These are phyloP conservation scores for Rhodofomes roseus DNA, from an alignment of 1,284 basidiomycete species.

Conservation along the genomic window DNA sequence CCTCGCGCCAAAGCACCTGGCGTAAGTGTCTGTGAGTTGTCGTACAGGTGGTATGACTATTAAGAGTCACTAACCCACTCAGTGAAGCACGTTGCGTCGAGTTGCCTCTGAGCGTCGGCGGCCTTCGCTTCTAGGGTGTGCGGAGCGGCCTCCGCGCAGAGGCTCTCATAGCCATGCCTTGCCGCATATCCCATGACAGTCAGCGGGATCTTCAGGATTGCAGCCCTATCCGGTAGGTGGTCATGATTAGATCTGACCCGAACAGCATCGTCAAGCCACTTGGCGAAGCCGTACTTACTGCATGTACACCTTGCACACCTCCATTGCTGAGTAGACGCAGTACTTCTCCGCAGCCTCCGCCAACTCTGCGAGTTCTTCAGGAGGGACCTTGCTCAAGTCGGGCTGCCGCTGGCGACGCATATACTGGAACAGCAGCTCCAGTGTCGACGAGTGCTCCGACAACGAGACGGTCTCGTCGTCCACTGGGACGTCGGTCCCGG, in stretches of 20 bases:
- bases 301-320: slow-evolving; percentile 9
- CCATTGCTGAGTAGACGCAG: slow-evolving; percentile 8
- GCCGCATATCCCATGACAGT: slow-evolving; percentile 1
- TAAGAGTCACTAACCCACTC: not conserved
- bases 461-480: slow-evolving; percentile 19
- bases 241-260: not conserved
- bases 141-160: not conserved
- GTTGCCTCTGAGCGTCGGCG: not conserved
- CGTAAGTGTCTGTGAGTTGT: not conserved
- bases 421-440: slow-evolving; percentile 13
- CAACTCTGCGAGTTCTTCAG: not conserved
- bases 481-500: not conserved
- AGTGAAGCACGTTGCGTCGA: not conserved
- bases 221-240: not conserved
- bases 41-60: too few species aligned
- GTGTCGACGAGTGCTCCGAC: slow-evolving; percentile 18
- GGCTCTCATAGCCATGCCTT: not conserved
- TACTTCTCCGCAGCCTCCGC: slow-evolving; percentile 15
- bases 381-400: not conserved
- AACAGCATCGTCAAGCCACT: too few species aligned
- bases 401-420: slow-evolving; percentile 9
- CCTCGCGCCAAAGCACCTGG: not conserved
- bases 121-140: not conserved
- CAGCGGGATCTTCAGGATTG: not conserved
- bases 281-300: not conserved